Percentiles rank a stretch among this genome's conserved stretches.
phyloP scores from a whole-genome alignment of 1,284 basidiomycete species.

The Pyrrhoderma noxium region DNA sequence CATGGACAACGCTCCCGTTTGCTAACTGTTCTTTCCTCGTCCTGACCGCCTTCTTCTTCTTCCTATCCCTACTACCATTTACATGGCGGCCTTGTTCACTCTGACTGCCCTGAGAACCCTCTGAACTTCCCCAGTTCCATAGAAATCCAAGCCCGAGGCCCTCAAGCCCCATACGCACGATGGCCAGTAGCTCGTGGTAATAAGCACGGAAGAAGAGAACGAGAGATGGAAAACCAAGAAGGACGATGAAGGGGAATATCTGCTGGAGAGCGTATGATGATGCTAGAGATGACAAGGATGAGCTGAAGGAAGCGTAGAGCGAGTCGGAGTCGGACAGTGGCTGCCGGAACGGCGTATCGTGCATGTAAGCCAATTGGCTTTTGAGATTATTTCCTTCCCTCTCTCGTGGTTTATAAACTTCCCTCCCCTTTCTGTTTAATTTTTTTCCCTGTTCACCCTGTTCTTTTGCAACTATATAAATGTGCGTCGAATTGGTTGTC shows the following conservation, averaged over 20 bases:
- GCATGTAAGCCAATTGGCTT: too few species aligned
- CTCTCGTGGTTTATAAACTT: too few species aligned
- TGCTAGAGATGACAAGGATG: conserved; percentile 1
- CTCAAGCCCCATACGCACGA: conserved; percentile 13
- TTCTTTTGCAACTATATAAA: too few species aligned
- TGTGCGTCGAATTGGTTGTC: too few species aligned
- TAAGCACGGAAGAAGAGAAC: conserved; percentile 12
- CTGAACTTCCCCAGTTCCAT: conserved; percentile 10
- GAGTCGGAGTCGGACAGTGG: too few species aligned
- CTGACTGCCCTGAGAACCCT: neutral
- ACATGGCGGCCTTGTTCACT: neutral
- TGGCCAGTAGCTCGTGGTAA: neutral
- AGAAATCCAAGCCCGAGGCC: conserved; percentile 3
- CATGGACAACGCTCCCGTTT: conserved; percentile 26
- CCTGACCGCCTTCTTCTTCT: conserved; percentile 30
- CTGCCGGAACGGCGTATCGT: too few species aligned
- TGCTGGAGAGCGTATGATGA: conserved; percentile 11
- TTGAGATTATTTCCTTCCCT: too few species aligned
- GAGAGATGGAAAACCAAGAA: conserved; percentile 12
- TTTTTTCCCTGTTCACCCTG: too few species aligned
- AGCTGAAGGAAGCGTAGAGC: neutral
- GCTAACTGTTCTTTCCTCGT: conserved; percentile 17
- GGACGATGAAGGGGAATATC: conserved; percentile 13
- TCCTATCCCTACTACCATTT: conserved; percentile 30
- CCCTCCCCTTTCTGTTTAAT: too few species aligned